Evolutionary conservation across 176 grass and related monocot genomes (phyloP), one percentile per base, ranked within the genome.

Genomic region (Secale cereale): DNA sequence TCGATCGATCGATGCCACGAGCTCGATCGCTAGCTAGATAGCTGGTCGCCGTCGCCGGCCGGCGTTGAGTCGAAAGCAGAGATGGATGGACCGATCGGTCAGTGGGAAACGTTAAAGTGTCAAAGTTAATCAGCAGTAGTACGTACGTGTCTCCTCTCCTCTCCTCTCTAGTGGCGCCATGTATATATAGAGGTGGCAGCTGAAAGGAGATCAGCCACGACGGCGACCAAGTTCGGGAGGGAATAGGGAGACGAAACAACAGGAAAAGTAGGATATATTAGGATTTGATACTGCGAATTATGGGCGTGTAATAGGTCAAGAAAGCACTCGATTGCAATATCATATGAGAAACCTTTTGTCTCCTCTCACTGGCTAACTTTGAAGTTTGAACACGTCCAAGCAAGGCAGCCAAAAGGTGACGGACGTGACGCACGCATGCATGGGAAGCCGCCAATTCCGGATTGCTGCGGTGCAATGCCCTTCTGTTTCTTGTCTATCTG

Each of bases 321-420:
- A 74, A 81, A 74, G 85, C 78, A 75, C 40, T 81, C 85, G 31
- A 81, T 56, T 75, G 85, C 85, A 66, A 75, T 66, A 87, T 76
- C 65, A 76, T 87, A 56, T n/a, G 28, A 40, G 48, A 59, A 29
- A 28, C 22, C 50, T 22, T 20, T 59, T 3, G 22, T 4, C 23
- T 2, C 22, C 31, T 6, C 27, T 17, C 19, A 3, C 3, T 5
- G 3, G 6, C 25, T 70, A 4, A 50, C n/a, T 41, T 83, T 83
- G 81, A 83, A 70, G 14, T 41, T 83, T 83, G 81, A 83, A 70
- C 14, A 73, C 67, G 80, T 82, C 80, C 66, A 59, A 82, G 50
- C 76, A 40, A 67, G 19, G 54, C 76, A 50, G 27, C 33, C 69
- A 27, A 27, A 74, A 75, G 72, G 72, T 75, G 72, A 75, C 26